A percentile compares a stretch with the other conserved stretches of the same genome.
These are phyloP conservation scores for Neospora caninum DNA, from an alignment of 169 alveolate species.

Conservation along the genomic window DNA sequence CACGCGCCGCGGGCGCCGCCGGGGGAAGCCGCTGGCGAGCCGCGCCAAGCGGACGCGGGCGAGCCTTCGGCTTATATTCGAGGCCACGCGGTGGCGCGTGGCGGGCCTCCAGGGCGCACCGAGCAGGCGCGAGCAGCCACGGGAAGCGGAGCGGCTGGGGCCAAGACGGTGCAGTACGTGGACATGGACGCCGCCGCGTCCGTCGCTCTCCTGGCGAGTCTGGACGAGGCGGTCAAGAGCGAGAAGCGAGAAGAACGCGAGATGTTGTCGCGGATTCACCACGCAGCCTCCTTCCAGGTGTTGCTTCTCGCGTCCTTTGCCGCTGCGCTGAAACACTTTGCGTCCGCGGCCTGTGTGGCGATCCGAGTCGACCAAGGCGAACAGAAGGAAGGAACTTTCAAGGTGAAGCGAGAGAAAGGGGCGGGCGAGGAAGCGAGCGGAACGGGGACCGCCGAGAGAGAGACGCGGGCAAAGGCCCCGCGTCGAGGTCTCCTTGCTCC, in stretches of 20 bases:
- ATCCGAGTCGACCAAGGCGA: not conserved
- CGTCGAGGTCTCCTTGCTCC: not conserved
- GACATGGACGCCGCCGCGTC: not conserved
- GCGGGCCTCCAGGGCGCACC: not conserved
- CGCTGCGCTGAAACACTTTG: slow-evolving; percentile 12
- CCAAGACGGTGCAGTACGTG: not conserved
- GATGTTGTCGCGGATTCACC: not conserved
- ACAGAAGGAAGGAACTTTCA: not conserved
- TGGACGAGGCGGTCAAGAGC: not conserved
- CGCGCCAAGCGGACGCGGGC: not conserved
- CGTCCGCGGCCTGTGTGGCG: not conserved
- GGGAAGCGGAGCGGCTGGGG: too few relatives aligned
- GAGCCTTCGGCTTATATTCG: not conserved
- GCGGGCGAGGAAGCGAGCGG: not conserved
- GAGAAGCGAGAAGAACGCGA: not conserved
- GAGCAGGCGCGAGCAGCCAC: not conserved
- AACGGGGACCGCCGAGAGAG: not conserved
- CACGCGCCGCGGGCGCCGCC: not conserved
- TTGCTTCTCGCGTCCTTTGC: slow-evolving; percentile 21
- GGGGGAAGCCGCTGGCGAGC: slow-evolving; percentile 30
- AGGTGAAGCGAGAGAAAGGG: not conserved
- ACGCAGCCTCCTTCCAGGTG: not conserved
- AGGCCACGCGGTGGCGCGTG: not conserved
- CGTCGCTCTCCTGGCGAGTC: not conserved
- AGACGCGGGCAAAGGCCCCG: not conserved